phyloP scores from a whole-genome alignment of 495 filamentous ascomycete species.

The Hyaloscypha hepaticicola region DNA sequence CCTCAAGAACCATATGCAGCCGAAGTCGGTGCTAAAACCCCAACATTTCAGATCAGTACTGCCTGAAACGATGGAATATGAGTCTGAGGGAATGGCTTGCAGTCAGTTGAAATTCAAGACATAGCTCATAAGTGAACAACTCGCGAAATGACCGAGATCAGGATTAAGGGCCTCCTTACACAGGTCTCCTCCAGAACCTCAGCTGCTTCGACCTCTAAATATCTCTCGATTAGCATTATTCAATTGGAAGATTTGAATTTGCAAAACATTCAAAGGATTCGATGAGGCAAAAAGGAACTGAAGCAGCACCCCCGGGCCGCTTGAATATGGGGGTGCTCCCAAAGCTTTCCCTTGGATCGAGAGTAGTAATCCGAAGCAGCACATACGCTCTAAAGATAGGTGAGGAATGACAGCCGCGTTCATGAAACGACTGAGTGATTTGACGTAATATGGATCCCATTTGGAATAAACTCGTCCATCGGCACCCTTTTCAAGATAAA shows the following conservation, averaged over 20 bases:
- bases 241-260: neutral
- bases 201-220: conserved; percentile 54
- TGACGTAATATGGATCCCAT: conserved; percentile 81
- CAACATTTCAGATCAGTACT: neutral
- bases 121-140: too few relatives aligned
- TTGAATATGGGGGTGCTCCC: neutral
- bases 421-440: conserved; percentile 64
- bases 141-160: neutral
- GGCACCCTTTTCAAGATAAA: conserved; percentile 64
- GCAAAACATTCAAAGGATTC: neutral
- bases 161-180: too few relatives aligned
- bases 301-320: neutral
- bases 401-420: conserved; percentile 65
- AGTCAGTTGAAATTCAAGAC: too few relatives aligned
- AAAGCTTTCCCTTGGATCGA: neutral
- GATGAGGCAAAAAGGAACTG: neutral
- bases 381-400: conserved; percentile 51
- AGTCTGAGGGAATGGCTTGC: neutral
- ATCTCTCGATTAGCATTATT: neutral
- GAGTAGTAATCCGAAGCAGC: neutral
- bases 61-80: neutral
- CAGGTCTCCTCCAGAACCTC: conserved; percentile 67
- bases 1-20: conserved; percentile 75
- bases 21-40: conserved; percentile 45
- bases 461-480: conserved; percentile 52